phyloP scores from a whole-genome alignment of 192 early-diverging fungal genomes.

The Gorgonomyces haynaldii region DNA sequence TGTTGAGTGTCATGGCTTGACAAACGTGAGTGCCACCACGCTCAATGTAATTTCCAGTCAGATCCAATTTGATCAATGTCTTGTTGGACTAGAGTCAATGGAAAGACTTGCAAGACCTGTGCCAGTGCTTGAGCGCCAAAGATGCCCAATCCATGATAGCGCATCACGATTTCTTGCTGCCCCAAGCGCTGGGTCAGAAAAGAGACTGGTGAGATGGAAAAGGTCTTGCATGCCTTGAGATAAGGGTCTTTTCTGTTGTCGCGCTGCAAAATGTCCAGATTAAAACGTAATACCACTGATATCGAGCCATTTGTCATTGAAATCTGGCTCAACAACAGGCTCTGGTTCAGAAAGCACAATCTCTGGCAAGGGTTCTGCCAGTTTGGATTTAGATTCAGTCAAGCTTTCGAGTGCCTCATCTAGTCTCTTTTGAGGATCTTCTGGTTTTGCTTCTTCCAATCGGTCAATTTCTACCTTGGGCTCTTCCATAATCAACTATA shows the following conservation, averaged over 20 bases:
- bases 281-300: not conserved
- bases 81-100: conserved; percentile 14
- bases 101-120: conserved; percentile 29
- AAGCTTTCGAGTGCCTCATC: conserved; percentile 3
- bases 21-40: conserved; percentile 28
- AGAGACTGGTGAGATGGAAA: conserved; percentile 36
- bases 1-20: conserved; percentile 27
- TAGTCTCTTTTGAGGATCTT: conserved; percentile 1
- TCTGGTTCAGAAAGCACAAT: not conserved
- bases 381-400: not conserved
- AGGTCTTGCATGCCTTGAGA: conserved; percentile 25
- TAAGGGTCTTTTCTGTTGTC: conserved; percentile 26
- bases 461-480: no score
- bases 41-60: conserved; percentile 35
- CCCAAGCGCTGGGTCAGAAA: conserved; percentile 16
- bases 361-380: not conserved
- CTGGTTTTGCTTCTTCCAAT: not conserved
- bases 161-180: conserved; percentile 24
- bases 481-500: no score
- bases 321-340: no score
- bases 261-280: conserved; percentile 17
- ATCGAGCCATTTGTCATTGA: no score
- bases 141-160: conserved; percentile 35
- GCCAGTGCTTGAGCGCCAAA: conserved; percentile 36
- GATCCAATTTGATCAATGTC: conserved; percentile 23